Evolutionary conservation across 2,329 filamentous ascomycete genomes (phyloP).

Genomic region (Epichloe sp.): DNA sequence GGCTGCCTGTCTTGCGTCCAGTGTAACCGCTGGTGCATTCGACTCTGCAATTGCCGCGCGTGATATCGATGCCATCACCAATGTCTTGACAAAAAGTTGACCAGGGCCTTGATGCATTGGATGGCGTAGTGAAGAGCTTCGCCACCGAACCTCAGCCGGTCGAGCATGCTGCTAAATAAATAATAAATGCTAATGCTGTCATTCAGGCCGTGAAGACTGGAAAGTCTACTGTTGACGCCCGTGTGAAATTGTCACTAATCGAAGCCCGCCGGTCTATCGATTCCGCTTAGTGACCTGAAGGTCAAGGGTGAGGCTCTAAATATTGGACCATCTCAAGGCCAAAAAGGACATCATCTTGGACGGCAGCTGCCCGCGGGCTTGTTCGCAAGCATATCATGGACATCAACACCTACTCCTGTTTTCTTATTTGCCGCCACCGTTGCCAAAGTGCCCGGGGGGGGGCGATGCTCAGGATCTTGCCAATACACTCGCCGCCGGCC

Average conservation of each 20-base stretch:
- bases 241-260: background rate
- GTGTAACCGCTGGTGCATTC: conserved; percentile 1
- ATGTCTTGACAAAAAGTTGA: background rate
- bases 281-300: background rate
- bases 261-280: background rate
- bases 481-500: background rate
- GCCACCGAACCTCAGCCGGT: background rate
- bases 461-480: background rate
- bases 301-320: background rate
- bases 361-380: background rate
- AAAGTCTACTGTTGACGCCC: background rate
- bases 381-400: background rate
- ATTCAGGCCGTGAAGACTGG: conserved; percentile 2
- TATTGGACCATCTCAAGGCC: background rate
- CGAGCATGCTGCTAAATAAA: background rate
- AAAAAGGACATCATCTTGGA: conserved; percentile 2
- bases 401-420: background rate
- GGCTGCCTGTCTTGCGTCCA: conserved; percentile 3
- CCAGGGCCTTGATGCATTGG: background rate
- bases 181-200: background rate
- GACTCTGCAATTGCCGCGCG: background rate
- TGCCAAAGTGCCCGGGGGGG: conserved; percentile 2
- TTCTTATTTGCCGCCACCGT: conserved; percentile 1
- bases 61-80: background rate
- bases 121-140: background rate